phyloP scores from a whole-genome alignment of 495 filamentous ascomycete genomes.

The Pyronema domesticum region DNA sequence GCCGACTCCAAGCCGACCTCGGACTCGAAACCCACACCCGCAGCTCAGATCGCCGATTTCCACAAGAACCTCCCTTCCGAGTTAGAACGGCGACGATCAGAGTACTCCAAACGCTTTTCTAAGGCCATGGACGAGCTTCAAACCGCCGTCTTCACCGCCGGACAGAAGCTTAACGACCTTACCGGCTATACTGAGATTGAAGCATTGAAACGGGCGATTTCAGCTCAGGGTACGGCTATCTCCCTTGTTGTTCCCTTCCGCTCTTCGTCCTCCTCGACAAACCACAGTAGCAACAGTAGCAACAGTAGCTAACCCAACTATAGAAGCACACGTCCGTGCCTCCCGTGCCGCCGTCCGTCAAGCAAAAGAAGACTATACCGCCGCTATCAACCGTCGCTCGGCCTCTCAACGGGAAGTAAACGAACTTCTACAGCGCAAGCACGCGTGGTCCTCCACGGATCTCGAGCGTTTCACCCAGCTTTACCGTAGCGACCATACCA shows the following conservation, averaged over 20 bases:
- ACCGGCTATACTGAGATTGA: constrained; percentile 94
- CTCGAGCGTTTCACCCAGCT: constrained; percentile 87
- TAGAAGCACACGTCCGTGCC: constrained; percentile 46
- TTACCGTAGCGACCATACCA: constrained; percentile 80
- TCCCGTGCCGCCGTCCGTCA: constrained; percentile 47
- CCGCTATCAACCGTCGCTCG: constrained; percentile 58
- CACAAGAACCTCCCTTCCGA: constrained; percentile 53
- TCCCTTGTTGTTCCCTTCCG: not conserved
- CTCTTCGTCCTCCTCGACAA: too few species aligned
- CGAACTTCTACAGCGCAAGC: constrained; percentile 77
- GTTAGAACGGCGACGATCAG: constrained; percentile 51
- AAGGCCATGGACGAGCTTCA: constrained; percentile 76
- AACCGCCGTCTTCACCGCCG: constrained; percentile 62
- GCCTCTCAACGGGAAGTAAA: constrained; percentile 91
- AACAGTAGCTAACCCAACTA: not conserved
- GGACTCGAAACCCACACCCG: not conserved
- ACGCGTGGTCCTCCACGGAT: constrained; percentile 71
- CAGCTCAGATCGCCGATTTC: not conserved
- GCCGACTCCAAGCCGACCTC: not conserved
- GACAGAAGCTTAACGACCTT: constrained; percentile 75
- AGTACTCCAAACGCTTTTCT: constrained; percentile 54
- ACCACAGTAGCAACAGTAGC: not conserved
- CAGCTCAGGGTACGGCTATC: constrained; percentile 37
- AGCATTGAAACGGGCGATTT: constrained; percentile 58
- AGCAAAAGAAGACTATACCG: constrained; percentile 58